Conservation (phyloP, 1,284 basidiomycete species). For the Apiotrichum mycotoxinovorans region DNA sequence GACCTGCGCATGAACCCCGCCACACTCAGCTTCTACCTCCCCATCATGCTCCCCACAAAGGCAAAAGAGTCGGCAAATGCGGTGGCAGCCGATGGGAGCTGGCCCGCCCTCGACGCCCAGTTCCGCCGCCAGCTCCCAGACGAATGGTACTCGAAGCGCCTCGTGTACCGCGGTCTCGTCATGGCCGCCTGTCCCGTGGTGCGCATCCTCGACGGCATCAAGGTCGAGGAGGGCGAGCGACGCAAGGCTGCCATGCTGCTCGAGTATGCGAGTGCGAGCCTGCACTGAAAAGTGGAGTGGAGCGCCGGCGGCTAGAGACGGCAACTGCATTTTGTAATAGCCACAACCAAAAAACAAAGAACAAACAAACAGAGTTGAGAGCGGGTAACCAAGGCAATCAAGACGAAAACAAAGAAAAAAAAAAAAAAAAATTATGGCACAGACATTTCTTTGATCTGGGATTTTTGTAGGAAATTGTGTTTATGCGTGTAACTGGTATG, state of each 20-base stretch:
- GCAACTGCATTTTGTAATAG: no score
- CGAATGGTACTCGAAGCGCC: slow-evolving; percentile 73
- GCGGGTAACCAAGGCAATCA: no score
- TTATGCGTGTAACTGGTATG: not conserved
- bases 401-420: not conserved
- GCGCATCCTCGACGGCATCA: slow-evolving; percentile 73
- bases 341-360: no score
- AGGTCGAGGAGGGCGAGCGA: slow-evolving; percentile 72
- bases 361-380: no score
- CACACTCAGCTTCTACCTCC: slow-evolving; percentile 89
- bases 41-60: slow-evolving; percentile 60
- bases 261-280: slow-evolving; percentile 17
- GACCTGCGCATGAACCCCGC: slow-evolving; percentile 94
- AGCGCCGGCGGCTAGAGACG: no score
- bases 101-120: slow-evolving; percentile 71
- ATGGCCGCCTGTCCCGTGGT: slow-evolving; percentile 69
- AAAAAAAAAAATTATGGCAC: not conserved
- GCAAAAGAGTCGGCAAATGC: not conserved
- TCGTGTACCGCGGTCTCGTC: slow-evolving; percentile 80
- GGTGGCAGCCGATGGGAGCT: slow-evolving; percentile 19
- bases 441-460: not conserved
- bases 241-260: slow-evolving; percentile 70
- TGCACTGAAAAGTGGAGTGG: no score
- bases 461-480: not conserved
- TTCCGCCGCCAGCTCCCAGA: slow-evolving; percentile 86